Evolutionary conservation across 176 grass and related monocot species (phyloP).

Genomic region (Oryza longistaminata): DNA sequence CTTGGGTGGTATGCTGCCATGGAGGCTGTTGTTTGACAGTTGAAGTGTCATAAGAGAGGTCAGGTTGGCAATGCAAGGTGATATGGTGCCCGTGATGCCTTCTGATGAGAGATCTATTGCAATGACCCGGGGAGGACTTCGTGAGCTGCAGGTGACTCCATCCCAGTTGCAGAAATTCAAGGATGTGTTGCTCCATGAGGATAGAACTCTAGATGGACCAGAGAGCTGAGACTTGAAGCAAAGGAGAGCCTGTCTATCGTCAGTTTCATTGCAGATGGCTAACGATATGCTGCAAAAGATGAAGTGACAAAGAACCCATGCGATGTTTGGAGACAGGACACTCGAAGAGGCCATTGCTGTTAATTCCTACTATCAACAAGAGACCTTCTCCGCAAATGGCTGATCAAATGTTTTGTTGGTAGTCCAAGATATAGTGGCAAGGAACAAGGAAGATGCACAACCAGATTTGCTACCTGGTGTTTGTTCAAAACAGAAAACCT

Average conservation of each 20-base stretch:
- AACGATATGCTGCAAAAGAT: not conserved
- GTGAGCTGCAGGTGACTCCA: conserved; percentile 27
- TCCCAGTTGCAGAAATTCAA: conserved; percentile 24
- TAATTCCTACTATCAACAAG: no score
- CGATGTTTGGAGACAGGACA: no score
- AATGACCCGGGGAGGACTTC: not conserved
- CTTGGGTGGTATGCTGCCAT: conserved; percentile 41
- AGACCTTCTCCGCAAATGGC: no score
- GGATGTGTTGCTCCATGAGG: conserved; percentile 10
- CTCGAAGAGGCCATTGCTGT: no score
- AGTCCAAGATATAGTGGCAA: no score
- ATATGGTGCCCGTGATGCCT: conserved; percentile 28
- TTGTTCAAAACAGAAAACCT: no score
- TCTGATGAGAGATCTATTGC: conserved; percentile 24
- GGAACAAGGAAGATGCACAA: no score
- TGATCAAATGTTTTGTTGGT: no score
- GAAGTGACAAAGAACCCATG: no score
- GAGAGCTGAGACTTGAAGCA: conserved; percentile 28
- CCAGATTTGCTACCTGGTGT: no score
- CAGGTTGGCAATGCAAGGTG: conserved; percentile 42
- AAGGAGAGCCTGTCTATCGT: conserved; percentile 5
- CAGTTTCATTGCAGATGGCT: no score
- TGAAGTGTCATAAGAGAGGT: conserved; percentile 35
- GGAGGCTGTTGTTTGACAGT: conserved; percentile 34
- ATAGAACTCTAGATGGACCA: not conserved